Base-by-base conservation (phyloP, 257 asterid species). In the Fraxinus anomala region DNA sequence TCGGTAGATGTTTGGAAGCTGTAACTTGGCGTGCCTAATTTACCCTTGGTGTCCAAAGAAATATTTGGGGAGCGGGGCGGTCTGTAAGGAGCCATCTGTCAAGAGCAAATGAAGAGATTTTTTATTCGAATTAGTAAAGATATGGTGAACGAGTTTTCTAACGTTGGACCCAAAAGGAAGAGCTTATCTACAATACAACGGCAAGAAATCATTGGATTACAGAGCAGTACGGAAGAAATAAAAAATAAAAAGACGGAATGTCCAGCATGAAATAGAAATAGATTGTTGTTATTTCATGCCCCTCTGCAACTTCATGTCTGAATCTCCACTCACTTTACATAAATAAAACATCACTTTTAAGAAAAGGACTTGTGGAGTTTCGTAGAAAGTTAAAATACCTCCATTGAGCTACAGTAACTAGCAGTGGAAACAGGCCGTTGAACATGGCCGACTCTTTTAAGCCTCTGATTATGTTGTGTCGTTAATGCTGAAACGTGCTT, bases 1-100 rank as follows among this genome's bases (percentile, higher is more conserved):
- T 92, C 99, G 0, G 94, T 87, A 21, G 99, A 91, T 36, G 96
- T 91, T 85, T 88, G 90, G 77, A 90, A 88, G 80, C 86, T 73
- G 67, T 82, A 86, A 77, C 88, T 89, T 42, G 94, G 81, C 69
- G 84, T 88, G 56, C 89, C 89, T 68, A 82, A 66, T 85, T 84
- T 85, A 74, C 89, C 86, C 77, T 82, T 87, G 2, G 83, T 68
- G 76, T 80, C 71, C 40, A 79, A 44, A 39, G 96, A 84, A 83
- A 83, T 83, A 68, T 39, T 72, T 39, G 93, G 89, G 75, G 83
- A 75, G 42, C 68, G 47, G 37, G 82, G 82, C 16, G 84, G 83
- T 73, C 81, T 80, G 73, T 75, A 82, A 63, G 89, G 90, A 83
- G 85, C 84, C 89, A 90, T 83, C 99, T 94, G 87, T 65, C 80